Evolutionary conservation across 345 rosid genomes (phyloP), one percentile per base, ranked within the genome.

Genomic region (Corchorus capsularis): DNA sequence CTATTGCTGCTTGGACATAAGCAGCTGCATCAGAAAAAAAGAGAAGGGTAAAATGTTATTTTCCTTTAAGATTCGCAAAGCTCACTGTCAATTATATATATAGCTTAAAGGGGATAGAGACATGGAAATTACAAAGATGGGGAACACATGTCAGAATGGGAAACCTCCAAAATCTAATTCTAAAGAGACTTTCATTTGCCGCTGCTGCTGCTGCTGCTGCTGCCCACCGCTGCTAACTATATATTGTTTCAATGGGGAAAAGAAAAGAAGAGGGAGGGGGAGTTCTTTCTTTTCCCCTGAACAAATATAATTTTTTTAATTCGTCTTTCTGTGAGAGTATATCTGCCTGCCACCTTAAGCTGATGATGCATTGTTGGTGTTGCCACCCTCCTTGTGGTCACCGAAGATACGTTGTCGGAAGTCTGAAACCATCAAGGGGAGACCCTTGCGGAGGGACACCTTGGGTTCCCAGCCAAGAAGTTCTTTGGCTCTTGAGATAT

Each of bases 381-480:
- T 74, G 73, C 79, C 61, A 68, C 83, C 89, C 75, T 89, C 90
- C 85, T 92, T 92, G 81, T 87, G 97, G 82, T 96, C 99, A 6
- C 97, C 99, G 59, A 96, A 96, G 78, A 96, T 77, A 50, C 98
- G 94, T 69, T 91, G 98, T 57, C 93, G 81, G 88, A 96, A 96
- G 84, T 96, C 99, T 3, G 90, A 83, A 54, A 96, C 97, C 99
- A 96, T 96, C 13, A 87, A 83, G 5, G 99, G 99, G 10, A 96
- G 94, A 73, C 99, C 99, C 78, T 93, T 84, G 16, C 90, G 91
- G 19, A 96, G 92, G 39, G 95, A 82, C 1, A 96, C 88, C 84
- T 93, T 96, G 13, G 99, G 99, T 79, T 89, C 91, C 99, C 99
- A 96, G 10, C 96, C 97, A 0, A 93, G 94, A 10, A 83, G 89